Base-by-base conservation (phyloP, 1,139 yeast species). In the Saccharomyces hybrid region DNA sequence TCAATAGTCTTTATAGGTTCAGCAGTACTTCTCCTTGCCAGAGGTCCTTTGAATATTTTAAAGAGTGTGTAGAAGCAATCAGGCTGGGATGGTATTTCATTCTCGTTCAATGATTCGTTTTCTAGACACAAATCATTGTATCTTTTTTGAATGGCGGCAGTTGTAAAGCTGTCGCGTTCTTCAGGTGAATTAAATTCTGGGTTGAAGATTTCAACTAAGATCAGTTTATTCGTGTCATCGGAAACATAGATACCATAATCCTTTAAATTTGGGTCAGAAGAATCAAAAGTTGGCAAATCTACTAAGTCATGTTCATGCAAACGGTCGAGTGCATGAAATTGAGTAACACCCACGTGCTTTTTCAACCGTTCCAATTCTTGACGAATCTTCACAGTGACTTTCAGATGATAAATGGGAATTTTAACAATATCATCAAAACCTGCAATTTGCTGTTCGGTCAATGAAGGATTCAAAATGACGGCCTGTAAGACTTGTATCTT, bases 31-130 rank as follows among this genome's bases (percentile, higher is more conserved):
- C 77, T 68, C 12, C 69, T 60, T 21, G 73, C 67, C 4, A 86
- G 65, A 0, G 91, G 90, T 0, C 88, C 89, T 59, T 75, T 80
- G 51, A 86, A 71, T 2, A 83, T 84, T 59, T 81, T 81, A 55
- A 79, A 75, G 26, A 85, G 64, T 24, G 86, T 83, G 51, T 74
- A 75, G 38, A 84, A 69, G 62, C 89, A 83, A 52, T 79, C 80
- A 0, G 77, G 66, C 9, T 80, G 77, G 6, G 77, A 71, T 0
- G 88, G 87, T 2, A 49, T 52, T 2, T 72, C 53, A 4, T 62
- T 65, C 49, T 67, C 59, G 21, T 38, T 11, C 8, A 66, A 44
- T 11, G 58, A 59, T 28, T 71, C 72, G 14, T 63, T 64, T 6
- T 56, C 51, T 26, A 63, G 58, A 12, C 75, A 66, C 0, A 74